Conservation (phyloP, 768 basidiomycete species). For the Boletus insuetus region DNA sequence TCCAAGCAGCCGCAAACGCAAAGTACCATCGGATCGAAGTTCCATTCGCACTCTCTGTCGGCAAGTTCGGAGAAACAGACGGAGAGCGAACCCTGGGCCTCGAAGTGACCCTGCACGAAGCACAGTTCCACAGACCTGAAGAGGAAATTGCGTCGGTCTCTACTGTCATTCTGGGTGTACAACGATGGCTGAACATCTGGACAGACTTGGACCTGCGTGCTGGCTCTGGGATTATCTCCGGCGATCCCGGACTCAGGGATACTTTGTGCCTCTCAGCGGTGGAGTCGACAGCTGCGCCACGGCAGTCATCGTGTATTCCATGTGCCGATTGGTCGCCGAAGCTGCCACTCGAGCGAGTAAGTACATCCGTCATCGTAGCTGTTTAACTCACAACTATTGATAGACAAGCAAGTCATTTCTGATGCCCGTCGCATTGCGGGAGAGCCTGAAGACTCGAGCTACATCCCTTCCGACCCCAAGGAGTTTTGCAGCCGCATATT, state of each 20-base stretch:
- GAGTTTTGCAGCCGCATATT: slow-evolving; percentile 88
- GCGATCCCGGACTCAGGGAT: slow-evolving; percentile 89
- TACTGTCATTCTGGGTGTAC: neutral
- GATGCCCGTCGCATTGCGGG: slow-evolving; percentile 91
- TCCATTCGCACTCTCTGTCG: slow-evolving; percentile 73
- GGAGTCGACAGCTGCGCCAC: slow-evolving; percentile 99
- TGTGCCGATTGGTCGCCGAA: slow-evolving; percentile 88
- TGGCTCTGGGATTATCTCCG: slow-evolving; percentile 99
- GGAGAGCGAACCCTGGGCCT: slow-evolving; percentile 48
- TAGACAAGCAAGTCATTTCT: slow-evolving; percentile 81
- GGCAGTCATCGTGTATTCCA: slow-evolving; percentile 91
- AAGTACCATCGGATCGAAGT: slow-evolving; percentile 82
- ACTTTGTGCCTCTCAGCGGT: slow-evolving; percentile 92
- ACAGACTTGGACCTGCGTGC: slow-evolving; percentile 92
- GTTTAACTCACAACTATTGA: neutral
- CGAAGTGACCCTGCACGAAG: slow-evolving; percentile 41
- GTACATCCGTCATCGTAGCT: neutral
- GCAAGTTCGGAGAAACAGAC: slow-evolving; percentile 62
- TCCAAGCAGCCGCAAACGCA: slow-evolving; percentile 80
- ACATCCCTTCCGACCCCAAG: slow-evolving; percentile 80
- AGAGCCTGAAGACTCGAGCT: slow-evolving; percentile 75
- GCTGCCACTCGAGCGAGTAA: slow-evolving; percentile 75
- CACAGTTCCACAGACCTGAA: slow-evolving; percentile 77
- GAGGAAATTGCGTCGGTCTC: slow-evolving; percentile 92
- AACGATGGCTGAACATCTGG: neutral